phyloP scores from a whole-genome alignment of 108 stramenopile genomes.

The Bacterosira constricta region DNA sequence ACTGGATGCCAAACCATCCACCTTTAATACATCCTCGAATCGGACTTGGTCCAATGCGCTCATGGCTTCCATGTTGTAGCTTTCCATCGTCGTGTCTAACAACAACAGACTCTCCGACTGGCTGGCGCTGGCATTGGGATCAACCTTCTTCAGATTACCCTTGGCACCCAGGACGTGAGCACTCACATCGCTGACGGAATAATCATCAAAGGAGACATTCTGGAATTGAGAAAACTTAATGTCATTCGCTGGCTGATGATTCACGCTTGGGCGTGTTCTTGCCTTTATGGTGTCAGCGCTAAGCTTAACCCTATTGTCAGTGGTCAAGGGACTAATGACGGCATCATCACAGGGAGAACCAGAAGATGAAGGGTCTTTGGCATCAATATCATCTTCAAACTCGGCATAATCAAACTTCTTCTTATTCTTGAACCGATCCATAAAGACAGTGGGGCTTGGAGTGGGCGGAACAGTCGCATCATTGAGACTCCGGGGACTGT shows the following conservation, averaged over 20 bases:
- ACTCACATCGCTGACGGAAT: constrained; percentile 46
- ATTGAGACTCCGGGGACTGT: constrained; percentile 15
- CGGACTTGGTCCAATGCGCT: constrained; percentile 29
- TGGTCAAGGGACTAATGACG: background rate
- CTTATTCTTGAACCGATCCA: constrained; percentile 23
- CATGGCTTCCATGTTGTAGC: constrained; percentile 43
- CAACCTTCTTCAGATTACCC: background rate
- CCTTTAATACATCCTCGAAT: constrained; percentile 32
- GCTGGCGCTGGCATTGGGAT: background rate
- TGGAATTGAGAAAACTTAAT: constrained; percentile 27
- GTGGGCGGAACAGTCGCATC: constrained; percentile 21
- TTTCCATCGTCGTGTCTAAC: constrained; percentile 35
- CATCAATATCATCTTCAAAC: constrained; percentile 22
- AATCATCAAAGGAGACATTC: constrained; percentile 30
- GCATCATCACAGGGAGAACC: background rate
- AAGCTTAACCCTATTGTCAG: too few relatives aligned
- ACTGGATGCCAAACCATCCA: background rate
- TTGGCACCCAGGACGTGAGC: constrained; percentile 31
- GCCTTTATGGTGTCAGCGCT: background rate
- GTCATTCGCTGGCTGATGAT: constrained; percentile 17
- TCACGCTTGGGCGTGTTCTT: background rate
- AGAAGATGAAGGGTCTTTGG: background rate
- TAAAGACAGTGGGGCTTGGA: constrained; percentile 31
- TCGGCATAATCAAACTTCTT: constrained; percentile 46
- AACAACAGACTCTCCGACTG: constrained; percentile 16